These are phyloP conservation scores for Ogataea nitratoaversa DNA, from an alignment of 805 yeast genomes.

Conservation along the genomic window DNA sequence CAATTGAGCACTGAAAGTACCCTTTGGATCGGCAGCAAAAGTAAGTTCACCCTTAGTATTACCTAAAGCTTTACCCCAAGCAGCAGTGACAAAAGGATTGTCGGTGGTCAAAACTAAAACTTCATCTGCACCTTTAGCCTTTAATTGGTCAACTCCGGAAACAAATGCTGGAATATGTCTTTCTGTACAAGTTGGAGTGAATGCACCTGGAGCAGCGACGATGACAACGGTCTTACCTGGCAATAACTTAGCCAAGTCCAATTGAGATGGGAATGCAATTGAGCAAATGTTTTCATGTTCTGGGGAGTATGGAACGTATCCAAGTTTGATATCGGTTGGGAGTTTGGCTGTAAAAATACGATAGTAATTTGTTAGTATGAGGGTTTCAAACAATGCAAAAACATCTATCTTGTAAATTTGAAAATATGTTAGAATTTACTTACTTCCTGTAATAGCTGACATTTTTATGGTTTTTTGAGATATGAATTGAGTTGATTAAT, in stretches of 20 bases:
- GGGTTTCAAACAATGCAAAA: neutral
- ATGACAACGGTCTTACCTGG: slow-evolving; percentile 36
- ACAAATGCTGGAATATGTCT: slow-evolving; percentile 39
- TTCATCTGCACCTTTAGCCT: slow-evolving; percentile 36
- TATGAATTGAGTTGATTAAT: neutral
- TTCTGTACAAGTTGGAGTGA: slow-evolving; percentile 46
- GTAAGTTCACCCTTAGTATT: slow-evolving; percentile 26
- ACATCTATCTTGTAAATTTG: too few relatives aligned
- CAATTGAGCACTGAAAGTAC: slow-evolving; percentile 51
- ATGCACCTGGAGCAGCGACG: slow-evolving; percentile 49
- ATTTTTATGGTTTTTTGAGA: neutral
- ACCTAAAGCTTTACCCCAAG: slow-evolving; percentile 47
- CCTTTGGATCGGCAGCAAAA: slow-evolving; percentile 66
- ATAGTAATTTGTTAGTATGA: slow-evolving; percentile 3
- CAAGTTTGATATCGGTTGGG: slow-evolving; percentile 31
- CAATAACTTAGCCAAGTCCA: slow-evolving; percentile 33
- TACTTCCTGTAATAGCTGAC: slow-evolving; percentile 6
- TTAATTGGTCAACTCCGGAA: slow-evolving; percentile 31
- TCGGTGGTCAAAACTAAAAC: slow-evolving; percentile 37
- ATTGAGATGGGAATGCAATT: slow-evolving; percentile 35
- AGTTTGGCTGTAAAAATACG: slow-evolving; percentile 14
- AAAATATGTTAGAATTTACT: too few relatives aligned
- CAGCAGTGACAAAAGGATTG: slow-evolving; percentile 38
- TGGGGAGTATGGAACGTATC: slow-evolving; percentile 39
- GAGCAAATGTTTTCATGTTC: slow-evolving; percentile 34